Base-by-base conservation (phyloP, 2,329 filamentous ascomycete genomes). In the Stagonosporopsis tanaceti region DNA sequence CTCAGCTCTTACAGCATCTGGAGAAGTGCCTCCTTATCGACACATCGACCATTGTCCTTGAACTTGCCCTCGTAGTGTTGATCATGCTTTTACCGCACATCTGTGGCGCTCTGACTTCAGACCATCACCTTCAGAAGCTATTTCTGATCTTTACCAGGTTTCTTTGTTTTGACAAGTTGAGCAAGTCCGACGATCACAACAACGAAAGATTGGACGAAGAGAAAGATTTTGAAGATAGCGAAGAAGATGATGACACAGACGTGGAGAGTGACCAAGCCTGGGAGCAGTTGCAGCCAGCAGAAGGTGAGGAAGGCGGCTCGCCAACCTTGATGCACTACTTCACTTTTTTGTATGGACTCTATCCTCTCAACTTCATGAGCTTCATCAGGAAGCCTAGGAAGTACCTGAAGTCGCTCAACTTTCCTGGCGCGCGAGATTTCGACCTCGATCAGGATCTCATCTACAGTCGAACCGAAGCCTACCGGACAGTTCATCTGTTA, bases 21-120 rank as follows among this genome's bases (percentile, higher is more conserved):
- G 79, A 94, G 50, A 87, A 85, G 68, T 93, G 90, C 61, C 81
- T 95, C 1, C 89, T 92, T 75, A 85, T 85, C 52, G 91, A 95
- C 73, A 90, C 89, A 1, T 93, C 90, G 0, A 91, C 90, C 0
- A 88, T 89, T 0, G 86, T 90, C 3, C 83, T 94, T n/a, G 90
- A 90, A 1, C 79, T 92, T 40, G 89, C 90, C 1, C 79, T 95
- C 50, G 90, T 89, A 4, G 85, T 87, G 7, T 77, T 95, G 57
- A 89, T 91, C 63, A 95, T 95, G 91, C 86, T 94, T 27, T 76
- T 95, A 47, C 91, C 91, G 1, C 90, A 93, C 70, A 91, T 94
- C 75, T 91, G 91, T 1, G 88, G 85, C 64, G 88, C 89, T 2
- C 77, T 93, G 14, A 86, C 87, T 2, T 82, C 85, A 0, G 69